Base-by-base conservation (phyloP, 441 rosid species). In the Pelargonium australe region DNA sequence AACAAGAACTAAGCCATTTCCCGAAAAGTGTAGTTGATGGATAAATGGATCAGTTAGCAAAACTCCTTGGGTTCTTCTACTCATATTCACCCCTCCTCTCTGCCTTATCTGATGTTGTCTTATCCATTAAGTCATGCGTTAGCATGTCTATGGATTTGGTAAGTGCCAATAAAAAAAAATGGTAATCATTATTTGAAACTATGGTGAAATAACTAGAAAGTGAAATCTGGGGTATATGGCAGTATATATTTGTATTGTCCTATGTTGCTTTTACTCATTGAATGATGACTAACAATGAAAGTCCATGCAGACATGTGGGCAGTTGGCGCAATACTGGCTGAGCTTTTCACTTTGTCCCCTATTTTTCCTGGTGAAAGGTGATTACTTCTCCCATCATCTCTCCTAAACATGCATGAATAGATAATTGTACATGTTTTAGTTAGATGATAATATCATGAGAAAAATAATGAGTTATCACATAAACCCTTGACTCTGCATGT, bases 361-460 rank as follows among this genome's bases (percentile, higher is more conserved):
- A 79, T 87, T 73, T 87, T 87, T 69, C 93, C 93, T 12, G 93
- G 93, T 25, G 93, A 87, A 77, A 86, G 93, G 93, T 87, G 75
- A 80, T 73, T 64, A 16, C 55, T 68, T 70, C 41, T 31, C 41
- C 17, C 43, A 25, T 5, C 12, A 51, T 45, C 40, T 10, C 37
- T 25, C 14, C 68, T n/a, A 37, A 23, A 51, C 51, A 45, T 25
- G 37, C 31, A 45, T 63, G 5, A 12, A 10, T 6, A 70, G 49
- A 31, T 70, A 6, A 13, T 34, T 64, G 61, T 63, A 34, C 45
- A 51, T 70, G 51, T 37, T 45, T 10, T 41, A 17, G 63, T 9
- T 58, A 20, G 31, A 58, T 20, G 63, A 28, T 58, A 58, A 19
- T 58, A 58, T 58, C 8, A 19, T 58, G 13, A 19, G 63, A 58